Percentiles rank a stretch among this genome's conserved stretches.
These are phyloP conservation scores for Hypoxylon fragiforme DNA, from an alignment of 495 filamentous ascomycete genomes.

Conservation along the genomic window DNA sequence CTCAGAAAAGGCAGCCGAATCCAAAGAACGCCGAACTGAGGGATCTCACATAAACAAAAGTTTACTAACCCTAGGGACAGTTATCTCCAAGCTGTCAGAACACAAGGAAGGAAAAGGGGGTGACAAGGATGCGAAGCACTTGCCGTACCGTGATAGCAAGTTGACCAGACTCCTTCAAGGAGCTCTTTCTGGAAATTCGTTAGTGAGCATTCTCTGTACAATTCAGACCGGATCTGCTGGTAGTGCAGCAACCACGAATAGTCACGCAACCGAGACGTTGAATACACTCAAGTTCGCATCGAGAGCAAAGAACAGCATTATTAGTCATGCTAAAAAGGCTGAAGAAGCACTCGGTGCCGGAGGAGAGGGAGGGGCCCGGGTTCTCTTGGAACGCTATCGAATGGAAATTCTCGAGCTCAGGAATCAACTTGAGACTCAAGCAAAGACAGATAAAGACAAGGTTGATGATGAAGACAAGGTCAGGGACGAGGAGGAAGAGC, in stretches of 20 bases:
- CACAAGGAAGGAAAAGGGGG: constrained; percentile 72
- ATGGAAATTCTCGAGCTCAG: constrained; percentile 88
- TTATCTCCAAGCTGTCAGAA: constrained; percentile 83
- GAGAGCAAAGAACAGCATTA: constrained; percentile 94
- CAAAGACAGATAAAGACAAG: constrained; percentile 59
- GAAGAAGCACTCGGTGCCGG: constrained; percentile 81
- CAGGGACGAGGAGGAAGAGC: constrained; percentile 63
- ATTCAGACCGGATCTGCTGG: constrained; percentile 76
- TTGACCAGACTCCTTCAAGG: constrained; percentile 91
- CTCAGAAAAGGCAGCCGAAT: constrained; percentile 92
- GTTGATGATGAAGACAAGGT: constrained; percentile 67
- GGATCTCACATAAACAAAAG: constrained; percentile 99
- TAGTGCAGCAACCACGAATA: constrained; percentile 62
- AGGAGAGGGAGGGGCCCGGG: constrained; percentile 79
- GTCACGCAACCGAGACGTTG: constrained; percentile 82
- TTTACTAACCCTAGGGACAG: constrained; percentile 89
- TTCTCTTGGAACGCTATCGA: constrained; percentile 89
- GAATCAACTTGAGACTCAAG: constrained; percentile 78
- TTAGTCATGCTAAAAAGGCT: constrained; percentile 93
- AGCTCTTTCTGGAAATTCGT: constrained; percentile 87
- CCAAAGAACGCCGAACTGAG: constrained; percentile 90
- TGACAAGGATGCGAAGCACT: constrained; percentile 83
- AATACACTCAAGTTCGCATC: constrained; percentile 98
- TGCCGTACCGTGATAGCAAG: constrained; percentile 97
- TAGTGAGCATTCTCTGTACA: constrained; percentile 96